A percentile compares a stretch with the other conserved stretches of the same genome.
Conservation (phyloP, 352 stramenopile genomes). For the Phytopythium aichiense region DNA sequence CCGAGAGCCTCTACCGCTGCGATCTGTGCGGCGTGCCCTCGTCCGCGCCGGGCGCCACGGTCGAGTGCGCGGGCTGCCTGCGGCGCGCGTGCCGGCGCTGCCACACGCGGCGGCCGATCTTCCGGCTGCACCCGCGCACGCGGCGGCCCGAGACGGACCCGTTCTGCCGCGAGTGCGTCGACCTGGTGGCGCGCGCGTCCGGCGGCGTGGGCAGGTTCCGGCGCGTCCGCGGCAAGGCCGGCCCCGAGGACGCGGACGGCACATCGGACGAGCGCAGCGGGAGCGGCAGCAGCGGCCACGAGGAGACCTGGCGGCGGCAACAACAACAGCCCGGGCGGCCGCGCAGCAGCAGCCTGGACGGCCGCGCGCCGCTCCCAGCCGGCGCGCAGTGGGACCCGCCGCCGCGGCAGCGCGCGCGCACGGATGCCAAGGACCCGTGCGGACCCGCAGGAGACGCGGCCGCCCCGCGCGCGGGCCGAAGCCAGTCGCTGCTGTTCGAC, state of each 20-base stretch:
- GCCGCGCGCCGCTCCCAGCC: background rate
- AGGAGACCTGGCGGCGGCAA: background rate
- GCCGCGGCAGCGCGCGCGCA: background rate
- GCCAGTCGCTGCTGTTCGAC: slow-evolving; percentile 5
- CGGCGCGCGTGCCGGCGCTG: slow-evolving; percentile 50
- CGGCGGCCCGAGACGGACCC: slow-evolving; percentile 35
- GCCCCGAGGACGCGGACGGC: background rate
- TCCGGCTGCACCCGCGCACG: slow-evolving; percentile 39
- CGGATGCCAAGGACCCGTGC: background rate
- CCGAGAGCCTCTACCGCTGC: slow-evolving; percentile 27
- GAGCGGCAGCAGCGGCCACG: background rate
- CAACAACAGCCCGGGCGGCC: background rate
- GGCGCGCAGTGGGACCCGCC: background rate
- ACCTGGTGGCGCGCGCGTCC: background rate
- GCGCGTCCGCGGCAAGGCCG: background rate
- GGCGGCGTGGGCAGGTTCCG: background rate
- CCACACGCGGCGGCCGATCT: slow-evolving; percentile 41
- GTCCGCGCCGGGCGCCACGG: background rate
- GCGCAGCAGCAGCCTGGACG: slow-evolving; percentile 1
- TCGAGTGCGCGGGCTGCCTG: slow-evolving; percentile 45
- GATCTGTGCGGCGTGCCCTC: slow-evolving; percentile 28
- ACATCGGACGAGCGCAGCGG: background rate
- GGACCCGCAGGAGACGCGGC: background rate
- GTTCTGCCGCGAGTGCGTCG: slow-evolving; percentile 58
- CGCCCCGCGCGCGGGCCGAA: background rate